Evolutionary conservation across 73 alveolate species (phyloP).

Genomic region (Breviolum minutum): DNA sequence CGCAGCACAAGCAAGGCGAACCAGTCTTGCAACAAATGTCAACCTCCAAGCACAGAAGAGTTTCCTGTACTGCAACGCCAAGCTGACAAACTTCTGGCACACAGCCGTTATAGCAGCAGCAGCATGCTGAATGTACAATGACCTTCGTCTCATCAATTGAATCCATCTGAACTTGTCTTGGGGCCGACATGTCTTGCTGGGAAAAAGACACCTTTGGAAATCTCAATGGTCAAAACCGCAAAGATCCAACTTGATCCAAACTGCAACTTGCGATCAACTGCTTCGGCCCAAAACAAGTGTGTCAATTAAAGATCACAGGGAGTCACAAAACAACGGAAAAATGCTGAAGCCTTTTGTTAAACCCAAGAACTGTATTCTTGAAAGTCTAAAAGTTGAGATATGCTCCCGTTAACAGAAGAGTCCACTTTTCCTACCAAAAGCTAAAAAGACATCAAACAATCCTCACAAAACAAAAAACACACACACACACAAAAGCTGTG

Average conservation of each 20-base stretch:
- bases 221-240: neutral
- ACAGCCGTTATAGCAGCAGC: constrained; percentile 73
- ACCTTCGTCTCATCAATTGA: constrained; percentile 39
- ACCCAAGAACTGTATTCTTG: too few relatives aligned
- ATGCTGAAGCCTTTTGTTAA: too few relatives aligned
- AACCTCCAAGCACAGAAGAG: constrained; percentile 10
- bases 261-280: too few relatives aligned
- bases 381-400: too few relatives aligned
- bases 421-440: too few relatives aligned
- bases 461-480: too few relatives aligned
- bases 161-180: constrained; percentile 17
- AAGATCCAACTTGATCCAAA: constrained; percentile 9
- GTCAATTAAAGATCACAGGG: neutral
- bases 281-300: neutral
- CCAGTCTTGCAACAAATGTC: constrained; percentile 61
- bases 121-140: constrained; percentile 47
- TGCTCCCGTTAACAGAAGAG: too few relatives aligned
- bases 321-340: too few relatives aligned
- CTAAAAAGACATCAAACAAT: too few relatives aligned
- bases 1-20: constrained; percentile 68
- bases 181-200: constrained; percentile 44
- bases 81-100: neutral
- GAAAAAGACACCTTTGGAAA: neutral
- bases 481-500: too few relatives aligned
- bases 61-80: constrained; percentile 49